These are phyloP conservation scores for Sphagnum fallax DNA, from an alignment of 228 moss, liverwort and hornwort species.

Conservation along the genomic window DNA sequence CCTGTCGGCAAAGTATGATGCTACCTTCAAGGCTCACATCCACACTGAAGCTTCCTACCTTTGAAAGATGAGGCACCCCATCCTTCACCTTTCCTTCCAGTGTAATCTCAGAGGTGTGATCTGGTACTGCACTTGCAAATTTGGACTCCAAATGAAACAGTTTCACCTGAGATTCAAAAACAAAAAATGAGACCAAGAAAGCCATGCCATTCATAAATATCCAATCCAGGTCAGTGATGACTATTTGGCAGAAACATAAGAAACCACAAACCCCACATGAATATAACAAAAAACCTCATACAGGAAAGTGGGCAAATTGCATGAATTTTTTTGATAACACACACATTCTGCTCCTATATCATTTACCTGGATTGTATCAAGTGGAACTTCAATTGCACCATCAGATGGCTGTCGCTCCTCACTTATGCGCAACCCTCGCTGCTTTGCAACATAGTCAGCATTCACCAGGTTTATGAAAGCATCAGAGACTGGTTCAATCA, in stretches of 20 bases:
- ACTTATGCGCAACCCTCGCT: slow-evolving; percentile 77
- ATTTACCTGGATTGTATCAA: slow-evolving; percentile 49
- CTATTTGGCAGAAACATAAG: no score
- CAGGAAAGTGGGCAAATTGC: no score
- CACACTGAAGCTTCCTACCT: slow-evolving; percentile 68
- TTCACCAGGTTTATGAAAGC: slow-evolving; percentile 92
- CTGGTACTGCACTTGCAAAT: slow-evolving; percentile 56
- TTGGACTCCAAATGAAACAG: slow-evolving; percentile 59
- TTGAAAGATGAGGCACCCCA: slow-evolving; percentile 69
- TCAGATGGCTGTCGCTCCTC: slow-evolving; percentile 80
- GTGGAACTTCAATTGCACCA: slow-evolving; percentile 58
- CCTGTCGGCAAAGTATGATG: slow-evolving; percentile 80
- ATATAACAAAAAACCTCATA: no score
- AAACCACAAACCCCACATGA: no score
- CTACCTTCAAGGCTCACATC: slow-evolving; percentile 88
- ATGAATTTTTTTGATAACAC: no score
- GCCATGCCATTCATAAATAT: no score
- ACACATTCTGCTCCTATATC: no score
- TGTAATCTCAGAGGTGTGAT: slow-evolving; percentile 51
- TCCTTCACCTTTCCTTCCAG: slow-evolving; percentile 80
- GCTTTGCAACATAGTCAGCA: slow-evolving; percentile 83
- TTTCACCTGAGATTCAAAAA: slow-evolving; percentile 16
- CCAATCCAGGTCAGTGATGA: no score
- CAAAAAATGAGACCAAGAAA: no score
- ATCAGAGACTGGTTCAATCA: slow-evolving; percentile 87